A percentile compares a stretch with the other conserved stretches of the same genome.
These are phyloP conservation scores for Aphanomyces invadans DNA, from an alignment of 352 stramenopile genomes.

Conservation along the genomic window DNA sequence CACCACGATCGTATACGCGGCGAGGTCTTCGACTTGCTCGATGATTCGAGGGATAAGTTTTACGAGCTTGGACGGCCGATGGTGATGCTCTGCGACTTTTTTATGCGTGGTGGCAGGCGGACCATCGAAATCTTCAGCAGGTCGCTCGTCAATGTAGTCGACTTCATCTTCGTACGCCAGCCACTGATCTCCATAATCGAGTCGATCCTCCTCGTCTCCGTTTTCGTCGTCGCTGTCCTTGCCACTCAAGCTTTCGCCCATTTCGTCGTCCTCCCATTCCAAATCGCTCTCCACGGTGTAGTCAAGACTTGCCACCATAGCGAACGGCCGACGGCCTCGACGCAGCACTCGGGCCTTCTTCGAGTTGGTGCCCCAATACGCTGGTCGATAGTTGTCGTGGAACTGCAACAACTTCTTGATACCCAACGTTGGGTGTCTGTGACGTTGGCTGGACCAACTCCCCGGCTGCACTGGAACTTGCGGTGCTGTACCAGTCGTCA, in stretches of 20 bases:
- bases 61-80: constrained; percentile 50
- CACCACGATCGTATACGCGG: background rate
- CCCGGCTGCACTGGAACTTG: no score
- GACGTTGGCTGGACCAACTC: constrained; percentile 45
- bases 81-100: constrained; percentile 37
- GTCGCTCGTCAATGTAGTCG: constrained; percentile 47
- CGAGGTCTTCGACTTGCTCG: background rate
- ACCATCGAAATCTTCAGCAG: constrained; percentile 6
- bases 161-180: constrained; percentile 83
- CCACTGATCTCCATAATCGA: constrained; percentile 82
- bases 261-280: constrained; percentile 85
- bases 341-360: constrained; percentile 44
- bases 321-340: constrained; percentile 55
- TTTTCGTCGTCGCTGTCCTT: constrained; percentile 53
- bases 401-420: constrained; percentile 85
- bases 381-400: constrained; percentile 71
- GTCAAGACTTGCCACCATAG: constrained; percentile 54
- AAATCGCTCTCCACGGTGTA: constrained; percentile 80
- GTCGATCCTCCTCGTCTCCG: constrained; percentile 42
- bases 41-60: constrained; percentile 59
- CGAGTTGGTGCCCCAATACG: constrained; percentile 74
- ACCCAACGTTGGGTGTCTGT: constrained; percentile 49
- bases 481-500: no score
- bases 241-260: constrained; percentile 75
- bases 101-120: constrained; percentile 25